These are phyloP conservation scores for Tolypocladium capitatum DNA, from an alignment of 2,329 filamentous ascomycete species.

Conservation along the genomic window DNA sequence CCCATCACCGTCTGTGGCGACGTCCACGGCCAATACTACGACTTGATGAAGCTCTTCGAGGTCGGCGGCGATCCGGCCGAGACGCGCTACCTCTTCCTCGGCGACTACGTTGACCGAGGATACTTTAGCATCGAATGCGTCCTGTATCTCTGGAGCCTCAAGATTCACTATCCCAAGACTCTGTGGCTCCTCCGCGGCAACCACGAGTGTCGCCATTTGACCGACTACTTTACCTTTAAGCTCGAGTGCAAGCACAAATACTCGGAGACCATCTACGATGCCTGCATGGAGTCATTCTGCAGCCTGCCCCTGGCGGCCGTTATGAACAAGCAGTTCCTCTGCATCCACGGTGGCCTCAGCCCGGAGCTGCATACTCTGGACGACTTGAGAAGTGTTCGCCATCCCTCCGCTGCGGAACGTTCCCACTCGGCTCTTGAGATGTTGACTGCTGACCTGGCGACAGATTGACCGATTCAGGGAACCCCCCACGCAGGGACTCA, in stretches of 20 bases:
- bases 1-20: conserved; percentile 98
- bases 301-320: conserved; percentile 82
- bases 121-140: conserved; percentile 99
- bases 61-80: conserved; percentile 94
- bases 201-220: conserved; percentile 97
- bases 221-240: conserved; percentile 99
- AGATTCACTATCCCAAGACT: conserved; percentile 97
- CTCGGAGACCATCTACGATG: conserved; percentile 88
- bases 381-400: conserved; percentile 67
- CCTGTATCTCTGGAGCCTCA: conserved; percentile 91
- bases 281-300: conserved; percentile 98
- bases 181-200: conserved; percentile 96
- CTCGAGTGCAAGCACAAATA: conserved; percentile 99
- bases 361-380: conserved; percentile 93
- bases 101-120: conserved; percentile 94
- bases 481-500: conserved; percentile 90
- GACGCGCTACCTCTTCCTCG: conserved; percentile 91
- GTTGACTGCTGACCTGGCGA: background rate
- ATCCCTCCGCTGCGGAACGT: too few relatives aligned
- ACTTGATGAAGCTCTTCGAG: conserved; percentile 98
- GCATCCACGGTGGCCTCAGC: conserved; percentile 92
- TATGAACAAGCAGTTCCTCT: conserved; percentile 99
- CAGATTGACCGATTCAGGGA: conserved; percentile 96
- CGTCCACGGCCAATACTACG: conserved; percentile 97
- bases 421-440: background rate